Conservation (phyloP, 2,329 filamentous ascomycete species). For the Aspergillus pseudoviridinutans region DNA sequence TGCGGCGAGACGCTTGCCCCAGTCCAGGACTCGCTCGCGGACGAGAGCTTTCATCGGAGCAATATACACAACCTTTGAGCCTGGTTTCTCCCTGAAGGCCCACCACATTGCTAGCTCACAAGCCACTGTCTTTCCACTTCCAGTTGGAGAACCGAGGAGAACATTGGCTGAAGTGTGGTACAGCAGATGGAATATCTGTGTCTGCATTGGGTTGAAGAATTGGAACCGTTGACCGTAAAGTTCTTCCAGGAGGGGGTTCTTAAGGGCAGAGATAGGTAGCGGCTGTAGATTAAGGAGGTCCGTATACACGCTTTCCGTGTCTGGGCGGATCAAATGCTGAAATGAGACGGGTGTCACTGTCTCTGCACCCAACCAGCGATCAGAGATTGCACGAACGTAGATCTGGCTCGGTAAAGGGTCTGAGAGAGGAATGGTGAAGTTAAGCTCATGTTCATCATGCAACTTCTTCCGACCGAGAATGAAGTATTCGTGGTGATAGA, state of each 20-base stretch:
- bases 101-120: slow-evolving; percentile 99
- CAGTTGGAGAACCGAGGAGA: slow-evolving; percentile 89
- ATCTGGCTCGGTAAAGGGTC: slow-evolving; percentile 94
- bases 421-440: slow-evolving; percentile 92
- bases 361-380: slow-evolving; percentile 94
- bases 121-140: slow-evolving; percentile 95
- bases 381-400: slow-evolving; percentile 89
- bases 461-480: slow-evolving; percentile 86
- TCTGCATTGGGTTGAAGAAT: slow-evolving; percentile 99
- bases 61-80: slow-evolving; percentile 97
- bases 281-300: slow-evolving; percentile 90
- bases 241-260: slow-evolving; percentile 81
- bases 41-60: slow-evolving; percentile 99
- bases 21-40: slow-evolving; percentile 92
- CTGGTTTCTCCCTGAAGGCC: slow-evolving; percentile 91
- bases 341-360: slow-evolving; percentile 95
- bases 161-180: slow-evolving; percentile 93
- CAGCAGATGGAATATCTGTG: slow-evolving; percentile 93
- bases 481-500: slow-evolving; percentile 97
- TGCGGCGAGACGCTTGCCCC: slow-evolving; percentile 74
- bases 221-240: slow-evolving; percentile 86
- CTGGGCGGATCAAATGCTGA: slow-evolving; percentile 93
- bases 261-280: slow-evolving; percentile 77
- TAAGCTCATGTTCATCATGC: slow-evolving; percentile 93
- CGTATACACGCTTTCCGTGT: slow-evolving; percentile 96